Conservation (phyloP, 306 rosid species). For the Cucurbita moschata region DNA sequence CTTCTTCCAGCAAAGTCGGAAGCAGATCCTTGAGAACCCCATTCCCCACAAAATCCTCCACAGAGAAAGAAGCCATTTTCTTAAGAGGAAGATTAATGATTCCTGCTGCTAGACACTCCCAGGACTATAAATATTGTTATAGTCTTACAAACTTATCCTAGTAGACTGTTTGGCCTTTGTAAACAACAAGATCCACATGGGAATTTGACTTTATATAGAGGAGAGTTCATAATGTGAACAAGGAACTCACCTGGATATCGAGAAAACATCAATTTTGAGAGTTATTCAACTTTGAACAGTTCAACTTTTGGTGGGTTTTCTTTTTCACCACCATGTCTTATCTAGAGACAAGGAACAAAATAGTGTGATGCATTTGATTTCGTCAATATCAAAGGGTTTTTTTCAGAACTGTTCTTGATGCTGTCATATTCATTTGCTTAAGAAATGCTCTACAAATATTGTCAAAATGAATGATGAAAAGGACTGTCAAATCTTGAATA, state of each 20-base stretch:
- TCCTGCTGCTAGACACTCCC: neutral
- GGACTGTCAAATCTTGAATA: neutral
- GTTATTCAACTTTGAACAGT: neutral
- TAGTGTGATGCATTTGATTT: neutral
- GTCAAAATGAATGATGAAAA: neutral
- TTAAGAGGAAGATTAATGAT: neutral
- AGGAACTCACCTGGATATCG: neutral
- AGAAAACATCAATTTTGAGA: neutral
- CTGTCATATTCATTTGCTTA: neutral
- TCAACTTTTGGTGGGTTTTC: neutral
- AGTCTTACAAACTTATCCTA: neutral
- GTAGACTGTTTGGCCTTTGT: neutral
- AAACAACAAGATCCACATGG: neutral
- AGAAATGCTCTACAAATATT: neutral
- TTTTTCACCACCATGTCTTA: neutral
- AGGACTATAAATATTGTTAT: neutral
- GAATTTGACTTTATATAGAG: neutral
- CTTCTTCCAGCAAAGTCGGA: slow-evolving; percentile 59
- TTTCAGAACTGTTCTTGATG: neutral
- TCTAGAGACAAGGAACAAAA: neutral
- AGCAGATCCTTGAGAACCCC: slow-evolving; percentile 57
- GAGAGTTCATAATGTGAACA: neutral
- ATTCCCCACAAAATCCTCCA: slow-evolving; percentile 68
- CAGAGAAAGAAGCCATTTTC: slow-evolving; percentile 65
- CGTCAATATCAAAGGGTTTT: neutral